A percentile compares a stretch with the other conserved stretches of the same genome.
Evolutionary conservation across 108 stramenopile species (phyloP).

Genomic region (Pseudonitzschia pungens): DNA sequence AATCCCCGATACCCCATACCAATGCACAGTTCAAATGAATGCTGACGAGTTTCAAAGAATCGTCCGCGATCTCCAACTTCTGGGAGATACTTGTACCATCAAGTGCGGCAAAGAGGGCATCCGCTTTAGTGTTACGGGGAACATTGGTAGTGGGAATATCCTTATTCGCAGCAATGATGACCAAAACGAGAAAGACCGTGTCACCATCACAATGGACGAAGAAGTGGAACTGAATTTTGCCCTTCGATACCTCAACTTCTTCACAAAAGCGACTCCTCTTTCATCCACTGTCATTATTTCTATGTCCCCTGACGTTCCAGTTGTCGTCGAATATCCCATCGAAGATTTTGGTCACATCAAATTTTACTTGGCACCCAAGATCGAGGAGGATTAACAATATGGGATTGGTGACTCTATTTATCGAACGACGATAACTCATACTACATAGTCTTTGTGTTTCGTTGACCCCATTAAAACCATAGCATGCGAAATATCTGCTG

Average conservation of each 20-base stretch:
- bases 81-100: constrained; percentile 98
- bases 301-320: constrained; percentile 96
- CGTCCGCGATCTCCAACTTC: constrained; percentile 93
- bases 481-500: too few relatives aligned
- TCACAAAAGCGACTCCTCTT: constrained; percentile 97
- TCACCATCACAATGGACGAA: constrained; percentile 96
- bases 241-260: constrained; percentile 95
- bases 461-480: too few relatives aligned
- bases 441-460: too few relatives aligned
- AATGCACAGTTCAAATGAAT: constrained; percentile 95
- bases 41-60: constrained; percentile 96
- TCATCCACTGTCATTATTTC: constrained; percentile 81
- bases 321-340: constrained; percentile 98
- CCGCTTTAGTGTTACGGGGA: constrained; percentile 90
- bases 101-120: constrained; percentile 94
- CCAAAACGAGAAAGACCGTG: constrained; percentile 93
- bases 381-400: constrained; percentile 85
- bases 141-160: constrained; percentile 95
- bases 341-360: constrained; percentile 87
- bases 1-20: constrained; percentile 99
- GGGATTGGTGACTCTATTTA: constrained; percentile 1
- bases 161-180: constrained; percentile 84
- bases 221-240: constrained; percentile 98
- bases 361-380: constrained; percentile 99
- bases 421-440: not conserved